Base-by-base conservation (phyloP, 495 filamentous ascomycete species). In the Penicillium longicatenatum region DNA sequence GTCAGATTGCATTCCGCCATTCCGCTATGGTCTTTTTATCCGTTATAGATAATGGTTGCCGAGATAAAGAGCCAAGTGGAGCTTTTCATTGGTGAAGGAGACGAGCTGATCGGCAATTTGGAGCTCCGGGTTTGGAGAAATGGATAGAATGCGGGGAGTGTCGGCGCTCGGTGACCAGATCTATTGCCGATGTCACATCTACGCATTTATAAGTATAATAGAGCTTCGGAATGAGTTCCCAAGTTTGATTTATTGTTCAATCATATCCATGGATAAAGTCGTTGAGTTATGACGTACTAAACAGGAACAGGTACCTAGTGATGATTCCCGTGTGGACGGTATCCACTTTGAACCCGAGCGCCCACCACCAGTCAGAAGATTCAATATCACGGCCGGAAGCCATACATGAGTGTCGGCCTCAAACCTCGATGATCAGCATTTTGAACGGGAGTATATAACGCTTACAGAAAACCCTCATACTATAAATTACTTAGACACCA, bases 181-280 rank as follows among this genome's bases (percentile, higher is more conserved):
- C 39, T 67, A 50, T 45, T 6, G 37, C 64, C 64, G 72, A 86
- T 22, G 2, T 3, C 8, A 46, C 8, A 44, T 20, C 42, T 17
- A 10, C 16, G n/a, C 8, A 19, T 19, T 24, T 22, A 46, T 4
- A 26, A 12, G 14, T 24, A 22, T 21, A n/a, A n/a, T 14, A 4
- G 19, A 9, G 20, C 10, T 10, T 46, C 44, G 24, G 12, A 5
- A 0, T 21, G 4, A 46, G 14, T 26, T 26, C 26, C 7, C 26
- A n/a, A n/a, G n/a, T n/a, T n/a, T n/a, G n/a, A n/a, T n/a, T n/a
- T n/a, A n/a, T n/a, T n/a, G n/a, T n/a, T n/a, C n/a, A n/a, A n/a
- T n/a, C n/a, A n/a, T n/a, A n/a, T n/a, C n/a, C n/a, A n/a, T n/a
- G n/a, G n/a, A n/a, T n/a, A n/a, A n/a, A n/a, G n/a, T n/a, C n/a